Evolutionary conservation across 2,329 filamentous ascomycete genomes (phyloP).

Genomic region (Fusarium sp.): DNA sequence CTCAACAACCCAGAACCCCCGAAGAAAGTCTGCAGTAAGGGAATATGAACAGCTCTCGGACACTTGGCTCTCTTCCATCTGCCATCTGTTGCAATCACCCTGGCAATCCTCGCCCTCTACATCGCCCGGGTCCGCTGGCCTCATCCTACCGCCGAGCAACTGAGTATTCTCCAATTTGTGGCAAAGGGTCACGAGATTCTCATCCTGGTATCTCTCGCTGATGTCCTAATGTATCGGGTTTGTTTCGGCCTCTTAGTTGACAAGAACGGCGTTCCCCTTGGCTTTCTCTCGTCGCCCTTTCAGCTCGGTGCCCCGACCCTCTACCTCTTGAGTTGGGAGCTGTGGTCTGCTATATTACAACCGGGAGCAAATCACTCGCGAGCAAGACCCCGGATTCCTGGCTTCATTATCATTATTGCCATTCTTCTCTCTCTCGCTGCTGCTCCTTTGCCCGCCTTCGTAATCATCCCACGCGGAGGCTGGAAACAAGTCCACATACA

Average conservation of each 20-base stretch:
- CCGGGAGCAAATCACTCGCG: background rate
- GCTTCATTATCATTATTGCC: background rate
- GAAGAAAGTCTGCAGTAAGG: background rate
- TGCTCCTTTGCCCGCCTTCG: background rate
- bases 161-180: background rate
- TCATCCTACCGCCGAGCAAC: background rate
- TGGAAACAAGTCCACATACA: background rate
- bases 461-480: background rate
- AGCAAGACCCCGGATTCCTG: background rate
- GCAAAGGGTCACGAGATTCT: background rate
- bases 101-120: background rate
- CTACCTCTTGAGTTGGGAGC: background rate
- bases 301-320: background rate
- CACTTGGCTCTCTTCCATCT: background rate
- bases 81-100: background rate
- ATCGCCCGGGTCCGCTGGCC: background rate
- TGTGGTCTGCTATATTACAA: background rate
- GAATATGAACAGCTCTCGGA: background rate
- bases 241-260: background rate
- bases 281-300: background rate
- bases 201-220: background rate
- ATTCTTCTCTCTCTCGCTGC: background rate
- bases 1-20: background rate
- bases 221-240: background rate
- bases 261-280: background rate